Conservation (phyloP, 306 rosid genomes). For the Quercus alba region DNA sequence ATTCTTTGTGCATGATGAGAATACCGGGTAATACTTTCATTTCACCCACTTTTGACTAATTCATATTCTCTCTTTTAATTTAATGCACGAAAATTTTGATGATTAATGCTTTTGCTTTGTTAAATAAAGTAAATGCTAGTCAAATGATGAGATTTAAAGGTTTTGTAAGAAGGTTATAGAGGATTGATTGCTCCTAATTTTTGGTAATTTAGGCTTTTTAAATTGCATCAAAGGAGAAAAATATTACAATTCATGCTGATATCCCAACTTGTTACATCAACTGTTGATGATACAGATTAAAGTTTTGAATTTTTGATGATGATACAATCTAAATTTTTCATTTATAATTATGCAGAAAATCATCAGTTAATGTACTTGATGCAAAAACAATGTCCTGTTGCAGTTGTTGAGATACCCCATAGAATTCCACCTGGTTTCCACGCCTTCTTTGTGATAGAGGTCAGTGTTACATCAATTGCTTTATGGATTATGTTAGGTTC, state of each 20-base stretch:
- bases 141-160: background rate
- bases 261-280: too few relatives aligned
- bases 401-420: constrained; percentile 76
- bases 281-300: background rate
- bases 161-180: background rate
- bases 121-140: background rate
- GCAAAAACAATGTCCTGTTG: constrained; percentile 96
- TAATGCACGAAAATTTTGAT: background rate
- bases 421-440: constrained; percentile 93
- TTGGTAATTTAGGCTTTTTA: background rate
- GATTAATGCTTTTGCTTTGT: background rate
- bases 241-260: too few relatives aligned
- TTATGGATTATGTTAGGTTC: background rate
- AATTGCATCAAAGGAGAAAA: background rate
- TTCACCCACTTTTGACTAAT: background rate
- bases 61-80: background rate
- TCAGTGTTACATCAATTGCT: constrained; percentile 30
- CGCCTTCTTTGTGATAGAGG: constrained; percentile 92
- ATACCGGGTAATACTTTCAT: constrained; percentile 47
- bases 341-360: constrained; percentile 56
- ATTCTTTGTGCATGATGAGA: constrained; percentile 78
- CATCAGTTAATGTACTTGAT: constrained; percentile 64
- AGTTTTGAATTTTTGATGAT: background rate
- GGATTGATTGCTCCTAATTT: background rate
- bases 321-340: constrained; percentile 8